Base-by-base conservation (phyloP, 768 basidiomycete genomes). In the Kwoniella botswanensis region DNA sequence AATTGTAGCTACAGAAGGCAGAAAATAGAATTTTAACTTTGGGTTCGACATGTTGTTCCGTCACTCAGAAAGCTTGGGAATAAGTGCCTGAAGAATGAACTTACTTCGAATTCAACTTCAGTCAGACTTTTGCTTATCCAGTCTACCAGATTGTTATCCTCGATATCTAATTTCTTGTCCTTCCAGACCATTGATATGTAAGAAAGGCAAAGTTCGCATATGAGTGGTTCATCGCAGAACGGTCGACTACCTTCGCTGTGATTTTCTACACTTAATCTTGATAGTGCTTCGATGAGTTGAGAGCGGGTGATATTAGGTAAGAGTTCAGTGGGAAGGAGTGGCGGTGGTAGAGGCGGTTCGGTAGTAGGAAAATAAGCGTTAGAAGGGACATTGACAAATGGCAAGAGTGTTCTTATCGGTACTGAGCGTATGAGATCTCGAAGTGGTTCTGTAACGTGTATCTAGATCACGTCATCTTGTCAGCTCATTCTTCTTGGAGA, bases 31-130 rank as follows among this genome's bases (percentile, higher is more conserved):
- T 42, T 11, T n/a, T 44, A 17, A 29, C 26, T 41, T 42, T 52
- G 9, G 10, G 17, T 18, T 13, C 35, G 35, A 17, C 53, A 55
- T 18, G 15, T 35, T 35, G 17, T 53, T 26, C 18, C 41, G 41
- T 63, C 26, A n/a, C 22, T 35, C 0, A 6, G 35, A 5, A 35
- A 35, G 35, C 35, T 35, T 35, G 35, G 35, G 35, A 35, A 35
- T 6, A 35, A 35, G 35, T 35, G 35, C 35, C 12, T 9, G 10
- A n/a, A 52, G 44, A 26, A 15, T 53, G 44, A n/a, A 67, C 77
- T 70, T 63, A 80, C 76, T 65, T 80, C 79, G 43, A 77, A 76
- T 50, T 70, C 68, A 12, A 80, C 63, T 69, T 80, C 74, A 4
- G 71, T 69, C 41, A 80, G 46, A 24, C 71, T 70, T 54, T 64